Base-by-base conservation (phyloP, 23 red algal species). In the Agarophyton chilense region DNA sequence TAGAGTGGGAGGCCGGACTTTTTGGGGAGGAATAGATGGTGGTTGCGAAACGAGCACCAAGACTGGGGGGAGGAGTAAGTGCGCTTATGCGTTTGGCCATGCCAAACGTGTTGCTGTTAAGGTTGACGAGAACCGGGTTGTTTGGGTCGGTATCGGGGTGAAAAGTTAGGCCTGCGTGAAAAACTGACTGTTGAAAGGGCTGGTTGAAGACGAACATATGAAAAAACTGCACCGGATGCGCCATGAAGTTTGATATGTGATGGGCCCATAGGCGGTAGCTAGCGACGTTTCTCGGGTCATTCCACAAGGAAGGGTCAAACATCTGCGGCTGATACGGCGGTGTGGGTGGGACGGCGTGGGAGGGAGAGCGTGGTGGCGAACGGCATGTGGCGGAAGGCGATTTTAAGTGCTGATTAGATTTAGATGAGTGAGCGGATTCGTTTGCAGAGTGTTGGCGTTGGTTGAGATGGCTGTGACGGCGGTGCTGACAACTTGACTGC, bases 161-260 rank as follows among this genome's bases (percentile, higher is more conserved):
- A 79, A 89, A 89, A 64, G 85, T 89, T 72, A 89, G 67, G 53
- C 85, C 85, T 50, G 85, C 85, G 28, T 89, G 63, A 79, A 78
- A 89, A 50, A 89, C 85, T 74, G 85, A 89, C 51, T 89, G 85
- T 24, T 65, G 85, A 78, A 89, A 89, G 53, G 43, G 70, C 19
- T 66, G 85, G 74, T 89, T 77, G 85, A 79, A 74, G 36, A 89
- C 85, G 55, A 89, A 89, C 61, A 78, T 62, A 56, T 79, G 71
- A 60, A 78, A 89, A 52, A 89, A 89, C 32, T 62, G 70, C 31
- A 78, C 73, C 25, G 85, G 85, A 49, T 89, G 85, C 21, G 85
- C 85, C 85, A 89, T 89, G 72, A 89, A 89, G 44, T 56, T 53
- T 16, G 85, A 89, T 56, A 89, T 89, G 73, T 89, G 85, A 46